These are phyloP conservation scores for Phytopythium cucurbitacearum DNA, from an alignment of 352 stramenopile species.

Conservation along the genomic window DNA sequence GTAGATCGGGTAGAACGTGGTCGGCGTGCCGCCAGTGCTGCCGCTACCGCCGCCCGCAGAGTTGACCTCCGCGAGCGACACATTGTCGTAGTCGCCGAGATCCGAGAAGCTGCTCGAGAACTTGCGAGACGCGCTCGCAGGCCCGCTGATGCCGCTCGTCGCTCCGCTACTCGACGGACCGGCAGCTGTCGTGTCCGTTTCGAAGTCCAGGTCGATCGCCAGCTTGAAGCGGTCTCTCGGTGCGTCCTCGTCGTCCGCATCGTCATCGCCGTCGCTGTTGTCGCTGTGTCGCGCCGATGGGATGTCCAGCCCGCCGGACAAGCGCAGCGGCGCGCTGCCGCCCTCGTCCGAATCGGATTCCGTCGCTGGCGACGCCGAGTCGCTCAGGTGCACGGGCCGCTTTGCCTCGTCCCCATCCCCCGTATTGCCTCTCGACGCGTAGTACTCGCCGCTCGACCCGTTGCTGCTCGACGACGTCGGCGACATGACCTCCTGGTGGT, in stretches of 20 bases:
- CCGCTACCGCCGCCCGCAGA: conserved; percentile 14
- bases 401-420: conserved; percentile 5
- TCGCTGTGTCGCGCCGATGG: conserved; percentile 7
- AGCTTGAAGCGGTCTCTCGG: conserved; percentile 38
- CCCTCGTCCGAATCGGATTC: conserved; percentile 26
- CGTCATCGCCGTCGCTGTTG: conserved; percentile 13
- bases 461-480: conserved; percentile 61
- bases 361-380: conserved; percentile 20
- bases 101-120: conserved; percentile 87
- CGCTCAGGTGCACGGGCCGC: conserved; percentile 2
- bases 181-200: conserved; percentile 45
- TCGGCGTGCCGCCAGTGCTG: conserved; percentile 28
- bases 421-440: conserved; percentile 1
- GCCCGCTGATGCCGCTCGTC: conserved; percentile 11
- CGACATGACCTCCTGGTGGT: conserved; percentile 31
- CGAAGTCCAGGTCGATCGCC: conserved; percentile 60
- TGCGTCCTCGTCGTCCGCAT: conserved; percentile 18
- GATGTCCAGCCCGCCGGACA: no score
- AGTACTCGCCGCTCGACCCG: conserved; percentile 29
- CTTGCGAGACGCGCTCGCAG: conserved; percentile 59
- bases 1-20: conserved; percentile 77
- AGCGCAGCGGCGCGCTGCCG: conserved; percentile 9
- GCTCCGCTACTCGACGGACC: background rate
- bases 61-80: conserved; percentile 62
- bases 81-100: conserved; percentile 82